Base-by-base conservation (phyloP, 257 asterid species). In the Lycium barbarum region DNA sequence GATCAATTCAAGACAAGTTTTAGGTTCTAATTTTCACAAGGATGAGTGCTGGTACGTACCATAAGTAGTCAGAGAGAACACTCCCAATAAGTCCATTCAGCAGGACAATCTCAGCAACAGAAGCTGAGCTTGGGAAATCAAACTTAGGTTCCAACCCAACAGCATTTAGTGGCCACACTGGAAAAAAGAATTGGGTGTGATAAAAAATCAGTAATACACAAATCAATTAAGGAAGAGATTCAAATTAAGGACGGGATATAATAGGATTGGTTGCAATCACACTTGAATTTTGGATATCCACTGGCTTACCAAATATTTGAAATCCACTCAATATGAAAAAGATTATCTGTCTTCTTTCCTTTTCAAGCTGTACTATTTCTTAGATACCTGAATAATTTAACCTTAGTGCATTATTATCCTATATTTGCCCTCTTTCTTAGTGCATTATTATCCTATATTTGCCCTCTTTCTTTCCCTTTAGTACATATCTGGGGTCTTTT, bases 71-170 rank as follows among this genome's bases (percentile, higher is more conserved):
- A 4, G 97, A 91, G 53, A 94, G 84, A 68, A 95, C 95, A 78
- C 98, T 95, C 53, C 97, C 97, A 3, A 95, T 90, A 43, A 93
- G 49, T 84, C 97, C 93, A 84, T 95, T 94, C 74, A 94, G 89
- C 89, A 95, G 67, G 85, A 91, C 81, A 59, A 92, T 83, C 91
- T 95, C 93, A 35, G 71, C 79, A 40, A 89, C 68, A 36, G 96
- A 90, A 82, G 91, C 89, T 57, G 97, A 92, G 91, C 89, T 87
- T 36, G 98, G 98, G 84, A 93, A 79, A 85, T 85, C 84, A 89
- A 94, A 91, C 80, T 90, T 86, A 4, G 98, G 97, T 89, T 93
- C 98, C 88, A 95, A 87, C 59, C 97, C 98, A 43, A 94, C 86
- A 74, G 90, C 93, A 83, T 78, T 90, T 80, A 95, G 90, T 8